Conservation (phyloP, 805 yeast genomes). For the Yarrowia deformans region DNA sequence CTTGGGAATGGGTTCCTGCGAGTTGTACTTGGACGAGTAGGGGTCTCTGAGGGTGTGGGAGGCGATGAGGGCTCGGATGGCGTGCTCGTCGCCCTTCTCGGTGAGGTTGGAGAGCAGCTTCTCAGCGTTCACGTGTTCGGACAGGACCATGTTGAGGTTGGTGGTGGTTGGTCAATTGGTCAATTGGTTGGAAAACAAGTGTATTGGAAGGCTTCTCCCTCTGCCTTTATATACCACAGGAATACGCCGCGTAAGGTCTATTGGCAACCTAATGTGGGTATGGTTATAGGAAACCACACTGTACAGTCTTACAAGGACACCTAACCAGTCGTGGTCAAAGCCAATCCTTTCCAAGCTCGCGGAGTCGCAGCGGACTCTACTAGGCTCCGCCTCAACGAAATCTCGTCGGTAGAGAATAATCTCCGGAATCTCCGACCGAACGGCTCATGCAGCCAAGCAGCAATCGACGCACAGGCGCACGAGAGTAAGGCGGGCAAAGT, state of each 20-base stretch:
- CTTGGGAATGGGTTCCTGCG: constrained; percentile 54
- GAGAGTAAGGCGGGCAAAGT: background rate
- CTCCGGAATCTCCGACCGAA: constrained; percentile 17
- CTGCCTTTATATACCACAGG: background rate
- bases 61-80: constrained; percentile 25
- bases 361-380: too few species aligned
- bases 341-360: too few species aligned
- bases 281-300: too few species aligned
- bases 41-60: constrained; percentile 32
- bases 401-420: background rate
- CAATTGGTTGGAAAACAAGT: too few species aligned
- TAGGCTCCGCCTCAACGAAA: background rate
- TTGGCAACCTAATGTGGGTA: too few species aligned
- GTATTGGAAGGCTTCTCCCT: too few species aligned
- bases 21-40: constrained; percentile 36
- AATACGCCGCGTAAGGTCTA: too few species aligned
- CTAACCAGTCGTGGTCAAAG: too few species aligned
- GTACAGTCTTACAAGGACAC: too few species aligned
- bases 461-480: background rate
- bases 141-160: constrained; percentile 30
- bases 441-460: constrained; percentile 22
- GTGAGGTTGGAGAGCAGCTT: constrained; percentile 44
- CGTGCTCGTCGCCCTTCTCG: constrained; percentile 19
- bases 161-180: background rate
- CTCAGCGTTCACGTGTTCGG: constrained; percentile 43